Percentiles rank a stretch among this genome's conserved stretches.
phyloP scores from a whole-genome alignment of 169 alveolate species.

The Eimeria zaria region DNA sequence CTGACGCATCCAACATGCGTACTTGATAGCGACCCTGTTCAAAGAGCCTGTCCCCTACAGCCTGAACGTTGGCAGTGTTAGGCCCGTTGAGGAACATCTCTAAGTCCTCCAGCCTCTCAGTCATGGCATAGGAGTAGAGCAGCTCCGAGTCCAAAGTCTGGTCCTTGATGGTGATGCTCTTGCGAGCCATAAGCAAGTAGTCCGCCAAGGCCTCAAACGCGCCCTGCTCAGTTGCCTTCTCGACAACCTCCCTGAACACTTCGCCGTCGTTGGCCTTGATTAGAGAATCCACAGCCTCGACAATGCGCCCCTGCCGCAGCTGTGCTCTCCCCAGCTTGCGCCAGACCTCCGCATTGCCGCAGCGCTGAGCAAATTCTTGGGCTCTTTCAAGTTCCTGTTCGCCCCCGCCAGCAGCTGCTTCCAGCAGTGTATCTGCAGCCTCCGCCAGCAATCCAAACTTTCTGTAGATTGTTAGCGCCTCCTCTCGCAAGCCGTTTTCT shows the following conservation, averaged over 20 bases:
- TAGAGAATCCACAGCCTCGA: constrained; percentile 98
- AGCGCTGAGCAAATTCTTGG: constrained; percentile 88
- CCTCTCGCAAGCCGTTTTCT: constrained; percentile 95
- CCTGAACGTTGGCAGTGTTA: constrained; percentile 94
- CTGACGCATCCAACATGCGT: not conserved
- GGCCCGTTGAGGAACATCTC: constrained; percentile 96
- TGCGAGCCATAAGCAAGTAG: constrained; percentile 96
- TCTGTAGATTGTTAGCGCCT: constrained; percentile 97
- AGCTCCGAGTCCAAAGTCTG: constrained; percentile 96
- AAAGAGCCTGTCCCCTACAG: constrained; percentile 96
- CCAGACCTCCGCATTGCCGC: constrained; percentile 94
- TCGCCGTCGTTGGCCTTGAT: constrained; percentile 96
- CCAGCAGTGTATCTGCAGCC: constrained; percentile 97
- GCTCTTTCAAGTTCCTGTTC: constrained; percentile 89
- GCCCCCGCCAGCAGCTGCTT: constrained; percentile 79
- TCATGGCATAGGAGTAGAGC: constrained; percentile 96
- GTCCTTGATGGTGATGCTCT: constrained; percentile 92
- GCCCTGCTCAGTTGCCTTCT: constrained; percentile 82
- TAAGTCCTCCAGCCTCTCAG: constrained; percentile 94
- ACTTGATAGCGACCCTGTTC: constrained; percentile 94
- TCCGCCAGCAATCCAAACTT: constrained; percentile 95
- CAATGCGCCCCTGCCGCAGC: constrained; percentile 91
- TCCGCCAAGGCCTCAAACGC: constrained; percentile 94
- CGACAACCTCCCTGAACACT: constrained; percentile 90
- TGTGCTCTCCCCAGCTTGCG: constrained; percentile 98